These are phyloP conservation scores for Teunomyces funiuensis DNA, from an alignment of 805 yeast genomes.

Conservation along the genomic window DNA sequence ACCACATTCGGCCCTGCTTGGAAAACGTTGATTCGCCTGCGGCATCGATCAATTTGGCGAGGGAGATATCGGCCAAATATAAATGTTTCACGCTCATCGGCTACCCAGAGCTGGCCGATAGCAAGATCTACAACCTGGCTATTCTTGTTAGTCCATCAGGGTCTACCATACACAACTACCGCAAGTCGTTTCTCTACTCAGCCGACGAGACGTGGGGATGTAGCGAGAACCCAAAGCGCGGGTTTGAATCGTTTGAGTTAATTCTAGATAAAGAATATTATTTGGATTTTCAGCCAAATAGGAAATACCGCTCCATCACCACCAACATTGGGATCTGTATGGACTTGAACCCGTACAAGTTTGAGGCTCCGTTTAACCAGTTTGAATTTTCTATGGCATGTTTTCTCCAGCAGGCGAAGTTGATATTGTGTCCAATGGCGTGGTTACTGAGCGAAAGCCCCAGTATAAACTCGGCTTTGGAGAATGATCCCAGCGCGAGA, in stretches of 20 bases:
- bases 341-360: conserved; percentile 89
- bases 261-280: conserved; percentile 23
- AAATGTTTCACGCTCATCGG: conserved; percentile 75
- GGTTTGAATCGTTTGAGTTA: conserved; percentile 54
- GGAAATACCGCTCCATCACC: conserved; percentile 9
- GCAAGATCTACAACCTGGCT: conserved; percentile 66
- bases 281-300: conserved; percentile 6
- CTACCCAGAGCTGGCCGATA: conserved; percentile 61
- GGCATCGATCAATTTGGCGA: conserved; percentile 57
- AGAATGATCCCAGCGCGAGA: conserved; percentile 3
- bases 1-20: conserved; percentile 56
- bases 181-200: conserved; percentile 74
- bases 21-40: conserved; percentile 45
- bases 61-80: conserved; percentile 46
- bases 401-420: conserved; percentile 43
- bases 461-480: conserved; percentile 14
- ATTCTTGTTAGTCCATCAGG: conserved; percentile 63
- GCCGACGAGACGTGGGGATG: conserved; percentile 85
- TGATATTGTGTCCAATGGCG: conserved; percentile 80
- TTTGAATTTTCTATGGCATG: conserved; percentile 70
- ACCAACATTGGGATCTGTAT: conserved; percentile 84
- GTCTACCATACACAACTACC: conserved; percentile 57
- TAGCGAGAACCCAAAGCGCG: conserved; percentile 55
- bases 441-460: conserved; percentile 68
- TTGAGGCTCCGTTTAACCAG: conserved; percentile 71